Percentiles rank a stretch among this genome's conserved stretches.
Evolutionary conservation across 495 filamentous ascomycete species (phyloP).

Genomic region (Cryomyces minteri): DNA sequence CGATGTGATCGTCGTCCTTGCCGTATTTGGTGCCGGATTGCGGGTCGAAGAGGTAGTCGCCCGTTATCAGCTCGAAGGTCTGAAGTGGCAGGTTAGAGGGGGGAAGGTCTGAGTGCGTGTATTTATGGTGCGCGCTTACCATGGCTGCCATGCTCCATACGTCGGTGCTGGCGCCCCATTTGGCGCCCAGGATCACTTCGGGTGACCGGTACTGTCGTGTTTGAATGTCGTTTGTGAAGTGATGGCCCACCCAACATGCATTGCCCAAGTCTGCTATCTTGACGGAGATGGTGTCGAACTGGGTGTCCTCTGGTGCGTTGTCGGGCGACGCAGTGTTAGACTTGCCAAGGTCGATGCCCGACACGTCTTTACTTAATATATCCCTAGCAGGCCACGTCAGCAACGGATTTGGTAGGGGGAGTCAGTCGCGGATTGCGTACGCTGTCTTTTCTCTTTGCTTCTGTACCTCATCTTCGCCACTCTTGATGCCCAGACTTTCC

Average conservation of each 20-base stretch:
- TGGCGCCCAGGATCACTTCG: constrained; percentile 89
- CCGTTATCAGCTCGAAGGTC: constrained; percentile 96
- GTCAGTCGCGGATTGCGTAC: constrained; percentile 32
- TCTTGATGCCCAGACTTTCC: constrained; percentile 40
- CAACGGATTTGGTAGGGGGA: background rate
- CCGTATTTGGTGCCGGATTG: constrained; percentile 98
- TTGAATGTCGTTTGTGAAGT: constrained; percentile 99
- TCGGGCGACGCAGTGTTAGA: constrained; percentile 25
- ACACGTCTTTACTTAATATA: constrained; percentile 76
- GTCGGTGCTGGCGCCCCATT: constrained; percentile 97
- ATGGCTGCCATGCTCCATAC: constrained; percentile 99
- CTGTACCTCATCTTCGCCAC: constrained; percentile 48
- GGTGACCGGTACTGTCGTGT: constrained; percentile 95
- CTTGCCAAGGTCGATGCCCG: constrained; percentile 86
- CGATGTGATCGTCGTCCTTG: constrained; percentile 99
- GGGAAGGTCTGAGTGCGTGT: background rate
- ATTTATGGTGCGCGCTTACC: constrained; percentile 32
- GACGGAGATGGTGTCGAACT: constrained; percentile 73
- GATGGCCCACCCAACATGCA: constrained; percentile 95
- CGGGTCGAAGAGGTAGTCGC: constrained; percentile 96
- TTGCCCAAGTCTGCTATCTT: constrained; percentile 99
- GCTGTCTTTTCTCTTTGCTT: constrained; percentile 86
- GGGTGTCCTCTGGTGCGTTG: constrained; percentile 31
- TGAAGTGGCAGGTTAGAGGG: constrained; percentile 17
- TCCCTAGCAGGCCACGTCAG: constrained; percentile 30